Evolutionary conservation across 768 basidiomycete species (phyloP).

Genomic region (Collybiopsis luxurians): DNA sequence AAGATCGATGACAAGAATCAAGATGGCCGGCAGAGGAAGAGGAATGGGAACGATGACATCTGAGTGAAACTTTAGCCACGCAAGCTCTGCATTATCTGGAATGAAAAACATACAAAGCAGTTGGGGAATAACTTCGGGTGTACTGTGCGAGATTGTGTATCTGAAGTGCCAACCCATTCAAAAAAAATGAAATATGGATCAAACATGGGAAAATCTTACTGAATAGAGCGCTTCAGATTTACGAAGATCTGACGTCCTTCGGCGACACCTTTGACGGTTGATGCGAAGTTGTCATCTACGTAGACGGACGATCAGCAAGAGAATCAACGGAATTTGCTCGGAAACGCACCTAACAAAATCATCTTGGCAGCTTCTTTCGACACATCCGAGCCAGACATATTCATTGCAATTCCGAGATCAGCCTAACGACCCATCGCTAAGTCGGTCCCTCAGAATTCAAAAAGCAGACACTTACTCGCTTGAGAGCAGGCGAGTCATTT

Average conservation of each 20-base stretch:
- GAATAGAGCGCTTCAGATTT: constrained; percentile 70
- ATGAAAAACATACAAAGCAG: constrained; percentile 50
- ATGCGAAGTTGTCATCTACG: constrained; percentile 69
- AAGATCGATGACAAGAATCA: constrained; percentile 72
- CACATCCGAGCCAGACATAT: constrained; percentile 71
- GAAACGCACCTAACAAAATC: constrained; percentile 57
- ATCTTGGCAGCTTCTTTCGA: constrained; percentile 76
- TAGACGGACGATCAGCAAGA: not conserved
- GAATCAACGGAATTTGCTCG: not conserved
- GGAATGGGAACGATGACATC: constrained; percentile 70
- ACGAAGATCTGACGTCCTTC: constrained; percentile 71
- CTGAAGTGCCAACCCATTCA: no score
- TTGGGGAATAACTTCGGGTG: constrained; percentile 69
- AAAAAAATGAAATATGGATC: not conserved
- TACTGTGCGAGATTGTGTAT: constrained; percentile 65
- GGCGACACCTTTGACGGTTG: constrained; percentile 67
- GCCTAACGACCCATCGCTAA: constrained; percentile 32
- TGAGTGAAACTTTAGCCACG: constrained; percentile 17
- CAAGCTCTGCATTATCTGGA: not conserved
- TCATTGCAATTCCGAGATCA: constrained; percentile 74
- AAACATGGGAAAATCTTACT: constrained; percentile 34
- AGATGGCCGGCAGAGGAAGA: constrained; percentile 62
- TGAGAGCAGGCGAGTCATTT: constrained; percentile 69
- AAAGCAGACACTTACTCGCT: constrained; percentile 36
- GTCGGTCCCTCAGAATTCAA: not conserved